Conservation (phyloP, 129 eudicot genomes). For the Scalesia atractyloides region DNA sequence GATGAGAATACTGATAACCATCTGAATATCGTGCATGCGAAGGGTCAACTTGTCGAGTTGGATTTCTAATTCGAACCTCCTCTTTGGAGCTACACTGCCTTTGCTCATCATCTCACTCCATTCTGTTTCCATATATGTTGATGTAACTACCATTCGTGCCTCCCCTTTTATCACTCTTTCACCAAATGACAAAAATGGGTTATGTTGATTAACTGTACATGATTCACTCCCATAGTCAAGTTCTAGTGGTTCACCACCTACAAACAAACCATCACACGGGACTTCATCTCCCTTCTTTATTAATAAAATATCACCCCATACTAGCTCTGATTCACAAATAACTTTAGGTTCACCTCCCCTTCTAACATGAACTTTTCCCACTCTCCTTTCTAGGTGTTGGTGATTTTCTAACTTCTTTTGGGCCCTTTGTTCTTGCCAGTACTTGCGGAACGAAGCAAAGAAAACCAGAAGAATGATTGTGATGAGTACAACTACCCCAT, state of each 20-base stretch:
- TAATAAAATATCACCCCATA: conserved; percentile 41
- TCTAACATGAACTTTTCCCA: conserved; percentile 11
- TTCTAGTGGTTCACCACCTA: conserved; percentile 43
- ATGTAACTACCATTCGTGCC: conserved; percentile 43
- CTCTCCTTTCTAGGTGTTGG: background rate
- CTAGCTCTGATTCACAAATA: conserved; percentile 25
- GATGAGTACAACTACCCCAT: conserved; percentile 31
- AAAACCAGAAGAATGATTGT: conserved; percentile 25
- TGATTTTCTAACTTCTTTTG: conserved; percentile 11
- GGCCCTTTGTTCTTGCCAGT: conserved; percentile 4
- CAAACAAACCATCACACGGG: conserved; percentile 46
- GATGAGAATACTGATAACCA: conserved; percentile 37
- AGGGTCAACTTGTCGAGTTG: conserved; percentile 36
- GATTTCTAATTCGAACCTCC: conserved; percentile 29
- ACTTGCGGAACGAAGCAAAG: conserved; percentile 18
- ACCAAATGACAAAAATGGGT: conserved; percentile 47
- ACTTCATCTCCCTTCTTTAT: conserved; percentile 36
- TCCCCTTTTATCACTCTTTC: conserved; percentile 39
- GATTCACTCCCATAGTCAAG: conserved; percentile 27
- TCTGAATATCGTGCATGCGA: conserved; percentile 24
- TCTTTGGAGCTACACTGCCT: background rate
- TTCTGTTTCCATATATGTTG: background rate
- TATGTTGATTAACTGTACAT: conserved; percentile 10
- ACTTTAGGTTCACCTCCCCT: conserved; percentile 25
- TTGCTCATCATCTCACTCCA: conserved; percentile 28